Evolutionary conservation across 2,329 filamentous ascomycete species (phyloP).

Genomic region (Epichloe amarillans): DNA sequence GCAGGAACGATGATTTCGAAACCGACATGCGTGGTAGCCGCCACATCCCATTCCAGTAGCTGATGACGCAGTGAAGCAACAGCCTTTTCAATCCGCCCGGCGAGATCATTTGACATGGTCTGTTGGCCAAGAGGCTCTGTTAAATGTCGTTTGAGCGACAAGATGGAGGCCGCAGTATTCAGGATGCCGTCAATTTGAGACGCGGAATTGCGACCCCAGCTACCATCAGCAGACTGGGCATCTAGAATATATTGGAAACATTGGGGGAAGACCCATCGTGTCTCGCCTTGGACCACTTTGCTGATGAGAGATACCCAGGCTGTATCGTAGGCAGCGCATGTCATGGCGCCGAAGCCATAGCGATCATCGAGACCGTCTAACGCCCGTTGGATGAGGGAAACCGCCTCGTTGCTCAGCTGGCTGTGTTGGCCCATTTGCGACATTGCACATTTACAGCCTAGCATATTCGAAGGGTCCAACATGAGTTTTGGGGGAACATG

Average conservation of each 20-base stretch:
- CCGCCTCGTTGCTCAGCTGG: too few species aligned
- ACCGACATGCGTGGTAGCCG: slow-evolving; percentile 7
- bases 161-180: slow-evolving; percentile 7
- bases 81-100: background rate
- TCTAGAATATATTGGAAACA: slow-evolving; percentile 7
- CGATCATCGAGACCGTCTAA: too few species aligned
- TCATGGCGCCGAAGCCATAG: too few species aligned
- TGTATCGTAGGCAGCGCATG: slow-evolving; percentile 6
- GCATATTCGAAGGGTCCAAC: too few species aligned
- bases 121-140: background rate
- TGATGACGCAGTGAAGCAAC: background rate
- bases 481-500: too few species aligned
- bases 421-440: too few species aligned
- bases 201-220: slow-evolving; percentile 1
- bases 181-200: slow-evolving; percentile 8
- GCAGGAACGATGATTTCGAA: slow-evolving; percentile 9
- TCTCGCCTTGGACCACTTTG: background rate
- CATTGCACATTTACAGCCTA: too few species aligned
- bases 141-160: slow-evolving; percentile 6
- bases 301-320: slow-evolving; percentile 9
- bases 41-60: slow-evolving; percentile 5
- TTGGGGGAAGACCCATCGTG: slow-evolving; percentile 7
- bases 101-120: background rate
- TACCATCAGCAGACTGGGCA: slow-evolving; percentile 4
- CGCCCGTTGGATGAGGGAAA: too few species aligned